Conservation (phyloP, 345 rosid genomes). For the Nephelium lappaceum region DNA sequence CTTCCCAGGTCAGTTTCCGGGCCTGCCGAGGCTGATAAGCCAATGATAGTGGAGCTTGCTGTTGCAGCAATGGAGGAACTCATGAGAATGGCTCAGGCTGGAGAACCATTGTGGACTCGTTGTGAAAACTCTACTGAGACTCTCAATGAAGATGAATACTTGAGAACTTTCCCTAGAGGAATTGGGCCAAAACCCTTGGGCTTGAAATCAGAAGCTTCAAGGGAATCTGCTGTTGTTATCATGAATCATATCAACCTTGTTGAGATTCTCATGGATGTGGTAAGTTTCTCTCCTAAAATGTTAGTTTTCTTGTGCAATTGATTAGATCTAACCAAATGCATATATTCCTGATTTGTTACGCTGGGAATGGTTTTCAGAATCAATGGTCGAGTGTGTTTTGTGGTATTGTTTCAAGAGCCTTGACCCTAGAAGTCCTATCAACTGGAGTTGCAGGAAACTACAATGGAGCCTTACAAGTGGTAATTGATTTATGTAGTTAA, state of each 20-base stretch:
- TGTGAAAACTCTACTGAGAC: slow-evolving; percentile 47
- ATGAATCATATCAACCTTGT: slow-evolving; percentile 84
- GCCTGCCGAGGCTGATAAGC: slow-evolving; percentile 86
- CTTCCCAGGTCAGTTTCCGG: slow-evolving; percentile 57
- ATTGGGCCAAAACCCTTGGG: slow-evolving; percentile 81
- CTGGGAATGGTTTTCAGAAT: slow-evolving; percentile 43
- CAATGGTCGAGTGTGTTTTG: slow-evolving; percentile 90
- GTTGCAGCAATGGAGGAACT: slow-evolving; percentile 98
- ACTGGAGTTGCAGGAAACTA: slow-evolving; percentile 98
- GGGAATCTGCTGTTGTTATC: slow-evolving; percentile 79
- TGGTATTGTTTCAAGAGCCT: slow-evolving; percentile 85
- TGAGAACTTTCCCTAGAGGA: slow-evolving; percentile 79
- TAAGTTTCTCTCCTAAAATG: slow-evolving; percentile 19
- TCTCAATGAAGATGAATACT: slow-evolving; percentile 78
- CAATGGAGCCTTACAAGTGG: slow-evolving; percentile 99
- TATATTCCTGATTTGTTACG: too few species aligned
- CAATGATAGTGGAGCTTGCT: slow-evolving; percentile 83
- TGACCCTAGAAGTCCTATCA: slow-evolving; percentile 90
- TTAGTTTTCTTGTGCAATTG: background rate
- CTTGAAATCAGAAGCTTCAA: slow-evolving; percentile 79
- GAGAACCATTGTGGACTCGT: slow-evolving; percentile 77
- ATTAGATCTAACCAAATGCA: background rate
- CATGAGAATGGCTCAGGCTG: slow-evolving; percentile 75
- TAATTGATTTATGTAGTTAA: slow-evolving; percentile 23
- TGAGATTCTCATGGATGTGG: slow-evolving; percentile 98